Evolutionary conservation across 2,329 filamentous ascomycete species (phyloP), one percentile per base, ranked within the genome.

Genomic region (Clonostachys sp.): DNA sequence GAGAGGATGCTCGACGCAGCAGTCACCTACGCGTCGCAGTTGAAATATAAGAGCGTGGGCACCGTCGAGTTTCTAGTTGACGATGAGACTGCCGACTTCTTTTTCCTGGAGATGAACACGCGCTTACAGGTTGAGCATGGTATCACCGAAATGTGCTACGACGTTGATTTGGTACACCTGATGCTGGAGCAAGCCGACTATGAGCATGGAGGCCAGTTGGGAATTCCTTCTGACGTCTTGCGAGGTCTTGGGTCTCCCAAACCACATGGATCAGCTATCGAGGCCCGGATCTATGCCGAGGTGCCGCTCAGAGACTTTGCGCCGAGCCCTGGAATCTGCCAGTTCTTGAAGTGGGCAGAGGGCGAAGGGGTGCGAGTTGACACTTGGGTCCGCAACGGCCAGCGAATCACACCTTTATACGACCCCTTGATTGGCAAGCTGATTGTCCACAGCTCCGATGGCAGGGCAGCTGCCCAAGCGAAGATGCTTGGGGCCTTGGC

Each of bases 61-160:
- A 75, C 72, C 0, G 65, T 75, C 4, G 72, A 71, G 55, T 71
- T 69, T 41, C 50, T 71, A 2, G 56, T 66, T 13, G 66, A 69
- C 45, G 42, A 41, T 17, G 18, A 46, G 13, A 56, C 56, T 1
- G 55, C 51, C 1, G 48, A 58, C 7, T 70, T 66, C 50, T 73
- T 64, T 50, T 73, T 72, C 49, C 55, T 72, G 12, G 70, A 73
- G 49, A 60, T 72, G 41, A 73, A 73, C 45, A 60, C 67, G 0
- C 55, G 70, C 8, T 51, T 72, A n/a, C 70, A 73, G 48, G 69
- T 72, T 8, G 68, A 72, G 51, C 72, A 77, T 52, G 62, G 66
- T 17, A 64, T 66, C 10, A 91, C 88, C 0, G 87, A 91, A 61
- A 84, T 87, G 75, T 83, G 88, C 4, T 89, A 85, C 10, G 84